Percentiles rank a stretch among this genome's conserved stretches.
phyloP scores from a whole-genome alignment of 805 yeast genomes.

The Zygosaccharomyces kombuchaensis region DNA sequence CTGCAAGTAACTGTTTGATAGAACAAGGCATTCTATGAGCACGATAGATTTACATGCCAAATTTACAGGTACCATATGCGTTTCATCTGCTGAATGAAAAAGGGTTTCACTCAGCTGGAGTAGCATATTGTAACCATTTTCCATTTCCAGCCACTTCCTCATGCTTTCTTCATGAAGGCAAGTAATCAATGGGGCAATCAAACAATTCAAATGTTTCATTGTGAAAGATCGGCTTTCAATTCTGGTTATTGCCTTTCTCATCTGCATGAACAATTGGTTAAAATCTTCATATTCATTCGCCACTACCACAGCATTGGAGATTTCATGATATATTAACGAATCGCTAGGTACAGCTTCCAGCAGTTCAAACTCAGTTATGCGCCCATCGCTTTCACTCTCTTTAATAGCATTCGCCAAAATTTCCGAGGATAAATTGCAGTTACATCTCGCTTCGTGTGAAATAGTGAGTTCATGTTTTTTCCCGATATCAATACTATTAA shows the following conservation, averaged over 20 bases:
- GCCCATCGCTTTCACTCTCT: not conserved
- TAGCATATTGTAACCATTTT: slow-evolving; percentile 23
- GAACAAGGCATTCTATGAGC: slow-evolving; percentile 22
- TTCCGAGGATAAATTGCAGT: slow-evolving; percentile 7
- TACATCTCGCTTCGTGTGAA: not conserved
- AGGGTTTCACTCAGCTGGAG: slow-evolving; percentile 18
- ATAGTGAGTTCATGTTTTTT: not conserved
- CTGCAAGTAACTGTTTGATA: slow-evolving; percentile 8
- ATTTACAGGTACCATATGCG: slow-evolving; percentile 24
- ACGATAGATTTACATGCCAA: slow-evolving; percentile 28
- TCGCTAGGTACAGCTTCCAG: slow-evolving; percentile 8
- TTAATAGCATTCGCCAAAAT: slow-evolving; percentile 8
- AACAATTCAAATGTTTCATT: slow-evolving; percentile 24
- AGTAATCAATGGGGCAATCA: slow-evolving; percentile 20
- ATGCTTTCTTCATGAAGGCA: slow-evolving; percentile 9
- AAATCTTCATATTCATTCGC: slow-evolving; percentile 4
- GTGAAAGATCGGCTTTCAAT: slow-evolving; percentile 30
- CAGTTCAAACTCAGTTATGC: not conserved
- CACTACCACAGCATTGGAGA: slow-evolving; percentile 8
- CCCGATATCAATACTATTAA: slow-evolving; percentile 16
- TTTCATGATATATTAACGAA: slow-evolving; percentile 17
- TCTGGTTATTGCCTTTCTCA: slow-evolving; percentile 21
- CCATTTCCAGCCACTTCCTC: slow-evolving; percentile 22
- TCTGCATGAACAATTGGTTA: slow-evolving; percentile 14
- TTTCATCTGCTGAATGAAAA: slow-evolving; percentile 26